Evolutionary conservation across 2,329 filamentous ascomycete species (phyloP).

Genomic region (Chaetomium sp.): DNA sequence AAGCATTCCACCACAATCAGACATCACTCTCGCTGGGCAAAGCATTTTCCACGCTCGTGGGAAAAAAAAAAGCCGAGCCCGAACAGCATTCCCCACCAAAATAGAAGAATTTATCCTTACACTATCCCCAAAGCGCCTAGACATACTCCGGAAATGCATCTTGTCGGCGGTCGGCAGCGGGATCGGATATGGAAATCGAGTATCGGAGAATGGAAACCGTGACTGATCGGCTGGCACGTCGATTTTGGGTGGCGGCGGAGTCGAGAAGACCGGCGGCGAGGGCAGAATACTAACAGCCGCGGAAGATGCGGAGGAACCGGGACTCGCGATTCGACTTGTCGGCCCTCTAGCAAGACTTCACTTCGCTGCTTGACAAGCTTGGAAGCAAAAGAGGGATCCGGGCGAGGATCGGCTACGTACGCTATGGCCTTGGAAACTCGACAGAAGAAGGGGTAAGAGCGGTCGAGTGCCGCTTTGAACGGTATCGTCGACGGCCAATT

Average conservation of each 20-base stretch:
- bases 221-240: not conserved
- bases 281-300: not conserved
- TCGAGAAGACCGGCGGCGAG: not conserved
- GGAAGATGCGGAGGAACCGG: slow-evolving; percentile 8
- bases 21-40: not conserved
- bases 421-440: not conserved
- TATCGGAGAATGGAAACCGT: not conserved
- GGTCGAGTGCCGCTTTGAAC: not conserved
- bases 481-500: slow-evolving; percentile 2
- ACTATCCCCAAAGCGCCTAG: slow-evolving; percentile 34
- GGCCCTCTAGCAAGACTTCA: not conserved
- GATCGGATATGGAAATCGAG: not conserved
- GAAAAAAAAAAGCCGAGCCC: not conserved
- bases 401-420: not conserved
- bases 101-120: slow-evolving; percentile 27
- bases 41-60: not conserved
- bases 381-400: not conserved
- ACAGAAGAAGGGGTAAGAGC: not conserved
- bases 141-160: slow-evolving; percentile 35
- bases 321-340: not conserved
- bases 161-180: slow-evolving; percentile 10
- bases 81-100: not conserved
- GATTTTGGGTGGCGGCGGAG: not conserved
- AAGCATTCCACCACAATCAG: not conserved
- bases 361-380: not conserved